phyloP scores from a whole-genome alignment of 129 eudicot species.

The Arctium lappa region DNA sequence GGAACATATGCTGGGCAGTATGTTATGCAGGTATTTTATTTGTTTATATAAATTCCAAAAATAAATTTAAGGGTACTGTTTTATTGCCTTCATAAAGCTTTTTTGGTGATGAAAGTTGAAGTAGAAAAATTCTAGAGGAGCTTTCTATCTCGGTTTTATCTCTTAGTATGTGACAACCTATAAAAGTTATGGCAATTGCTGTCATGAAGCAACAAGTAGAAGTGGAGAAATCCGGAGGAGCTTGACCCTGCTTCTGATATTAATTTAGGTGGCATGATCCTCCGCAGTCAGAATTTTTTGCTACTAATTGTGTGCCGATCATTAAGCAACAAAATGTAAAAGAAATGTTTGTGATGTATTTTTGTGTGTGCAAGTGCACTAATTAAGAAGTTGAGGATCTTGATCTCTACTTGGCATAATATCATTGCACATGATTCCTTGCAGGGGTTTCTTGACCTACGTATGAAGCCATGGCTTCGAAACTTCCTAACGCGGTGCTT shows the following conservation, averaged over 20 bases:
- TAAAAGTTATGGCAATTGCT: neutral
- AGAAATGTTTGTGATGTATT: neutral
- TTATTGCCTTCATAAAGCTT: neutral
- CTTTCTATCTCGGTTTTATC: neutral
- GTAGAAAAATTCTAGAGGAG: neutral
- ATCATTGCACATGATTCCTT: constrained; percentile 10
- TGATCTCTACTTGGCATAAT: neutral
- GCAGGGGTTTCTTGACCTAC: constrained; percentile 90
- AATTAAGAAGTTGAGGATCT: neutral
- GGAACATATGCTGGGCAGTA: constrained; percentile 99
- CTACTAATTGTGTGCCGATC: neutral
- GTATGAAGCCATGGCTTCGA: constrained; percentile 92
- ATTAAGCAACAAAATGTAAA: neutral
- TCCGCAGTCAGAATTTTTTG: neutral
- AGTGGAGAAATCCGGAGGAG: neutral
- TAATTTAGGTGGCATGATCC: neutral
- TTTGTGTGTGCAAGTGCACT: neutral
- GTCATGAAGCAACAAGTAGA: neutral
- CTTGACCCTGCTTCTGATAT: neutral
- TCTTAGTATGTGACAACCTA: too few species aligned
- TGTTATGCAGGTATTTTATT: constrained; percentile 81
- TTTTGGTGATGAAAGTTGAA: neutral
- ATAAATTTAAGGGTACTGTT: neutral
- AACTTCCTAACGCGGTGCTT: constrained; percentile 79
- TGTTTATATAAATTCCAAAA: neutral